Evolutionary conservation across 106 monocot species (phyloP).

Genomic region (Dioscorea zingiberensis): DNA sequence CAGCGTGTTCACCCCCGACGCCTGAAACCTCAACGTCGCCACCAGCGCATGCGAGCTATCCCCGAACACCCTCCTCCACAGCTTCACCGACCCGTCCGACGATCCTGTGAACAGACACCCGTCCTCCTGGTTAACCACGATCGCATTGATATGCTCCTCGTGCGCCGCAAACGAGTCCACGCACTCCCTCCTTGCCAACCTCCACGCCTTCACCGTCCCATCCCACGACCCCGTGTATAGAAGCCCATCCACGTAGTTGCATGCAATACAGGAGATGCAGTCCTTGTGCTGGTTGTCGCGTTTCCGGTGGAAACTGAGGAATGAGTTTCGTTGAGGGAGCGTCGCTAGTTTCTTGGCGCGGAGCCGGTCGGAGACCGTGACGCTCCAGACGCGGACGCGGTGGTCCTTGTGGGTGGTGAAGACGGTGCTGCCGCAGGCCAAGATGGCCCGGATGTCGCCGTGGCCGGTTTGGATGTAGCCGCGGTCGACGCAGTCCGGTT

Average conservation of each 20-base stretch:
- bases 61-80: constrained; percentile 35
- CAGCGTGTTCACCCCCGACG: constrained; percentile 31
- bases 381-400: constrained; percentile 31
- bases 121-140: constrained; percentile 30
- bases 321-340: constrained; percentile 10
- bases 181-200: constrained; percentile 18
- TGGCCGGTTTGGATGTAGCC: constrained; percentile 25
- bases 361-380: constrained; percentile 9
- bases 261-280: constrained; percentile 27
- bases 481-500: constrained; percentile 18
- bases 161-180: constrained; percentile 37
- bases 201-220: constrained; percentile 44
- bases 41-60: constrained; percentile 22
- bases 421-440: constrained; percentile 24
- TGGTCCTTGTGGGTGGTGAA: constrained; percentile 36
- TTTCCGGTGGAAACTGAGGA: constrained; percentile 10
- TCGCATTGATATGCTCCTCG: constrained; percentile 31
- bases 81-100: constrained; percentile 40
- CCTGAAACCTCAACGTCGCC: constrained; percentile 21
- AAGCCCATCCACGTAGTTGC: constrained; percentile 23
- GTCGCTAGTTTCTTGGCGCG: constrained; percentile 28
- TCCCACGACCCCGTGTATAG: constrained; percentile 48
- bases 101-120: constrained; percentile 40
- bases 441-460: constrained; percentile 11
- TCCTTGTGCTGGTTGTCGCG: constrained; percentile 13